Evolutionary conservation across 192 early-diverging fungal genomes (phyloP), one percentile per base, ranked within the genome.

Genomic region (Coemansia sp.): DNA sequence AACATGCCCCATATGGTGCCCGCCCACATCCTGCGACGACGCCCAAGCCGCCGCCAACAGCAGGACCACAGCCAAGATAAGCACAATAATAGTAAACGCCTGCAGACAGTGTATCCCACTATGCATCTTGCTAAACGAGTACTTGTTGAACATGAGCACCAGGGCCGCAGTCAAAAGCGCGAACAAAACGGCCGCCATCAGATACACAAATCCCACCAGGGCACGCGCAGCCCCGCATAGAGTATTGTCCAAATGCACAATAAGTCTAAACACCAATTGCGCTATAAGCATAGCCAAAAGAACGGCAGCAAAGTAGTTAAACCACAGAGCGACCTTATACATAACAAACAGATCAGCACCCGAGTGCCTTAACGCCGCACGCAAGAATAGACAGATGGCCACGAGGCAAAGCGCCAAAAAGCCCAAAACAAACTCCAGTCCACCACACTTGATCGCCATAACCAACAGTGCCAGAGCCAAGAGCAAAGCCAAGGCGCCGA

Each of bases 1-100:
- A n/a, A n/a, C n/a, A n/a, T n/a, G n/a, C n/a, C n/a, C n/a, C n/a
- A 82, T 75, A 27, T 82, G 80, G 69, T 82, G 68, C 31, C 73
- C 47, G 57, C 71, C 71, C 44, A 77, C 72, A 55, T 82, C 80
- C 43, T 77, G 71, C 8, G 65, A 57, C 29, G 75, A 59, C 8
- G 80, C 75, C 80, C 80, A 82, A 29, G 55, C 10, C 9, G 67
- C 61, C 1, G 76, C 67, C 22, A 73, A 27, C 43, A 75, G 34
- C 59, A 77, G 61, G 20, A 82, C 66, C 9, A 75, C 66, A 1
- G 75, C 55, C 41, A 82, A 44, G 7, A 82, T 51, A 6, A 82
- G 76, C 69, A 75, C 41, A 0, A 82, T 77, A 13, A 82, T 67
- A 33, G 68, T 73, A 47, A 82, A 82, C 20, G 75, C 80, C 69